These are phyloP conservation scores for Lipomyces spencermartinsiae DNA, from an alignment of 805 yeast species.

Conservation along the genomic window DNA sequence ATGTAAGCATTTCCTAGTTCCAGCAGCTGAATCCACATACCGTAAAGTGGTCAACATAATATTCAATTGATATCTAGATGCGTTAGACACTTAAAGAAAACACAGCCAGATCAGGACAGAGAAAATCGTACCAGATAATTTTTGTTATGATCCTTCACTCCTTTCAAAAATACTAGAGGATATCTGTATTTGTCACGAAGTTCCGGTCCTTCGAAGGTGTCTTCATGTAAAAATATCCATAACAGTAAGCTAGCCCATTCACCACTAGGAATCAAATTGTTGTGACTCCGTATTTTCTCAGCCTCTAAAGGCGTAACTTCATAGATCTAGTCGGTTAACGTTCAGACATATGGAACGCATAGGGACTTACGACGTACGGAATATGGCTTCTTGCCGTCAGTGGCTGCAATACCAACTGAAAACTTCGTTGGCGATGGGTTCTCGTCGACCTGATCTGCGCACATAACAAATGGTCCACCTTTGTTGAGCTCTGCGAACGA, in stretches of 20 bases:
- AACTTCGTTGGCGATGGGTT: constrained; percentile 1
- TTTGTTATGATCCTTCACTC: constrained; percentile 7
- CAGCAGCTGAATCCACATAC: constrained; percentile 1
- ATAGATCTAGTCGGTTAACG: background rate
- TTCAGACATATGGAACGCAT: background rate
- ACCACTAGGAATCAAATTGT: constrained; percentile 7
- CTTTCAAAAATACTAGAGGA: constrained; percentile 18
- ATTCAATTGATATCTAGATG: constrained; percentile 16
- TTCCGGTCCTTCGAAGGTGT: constrained; percentile 10
- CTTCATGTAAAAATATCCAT: constrained; percentile 12
- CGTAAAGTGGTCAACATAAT: constrained; percentile 17
- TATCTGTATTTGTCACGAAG: constrained; percentile 15
- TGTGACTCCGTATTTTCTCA: background rate
- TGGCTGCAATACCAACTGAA: constrained; percentile 13
- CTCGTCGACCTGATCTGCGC: constrained; percentile 10
- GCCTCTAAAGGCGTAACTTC: background rate
- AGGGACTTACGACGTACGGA: constrained; percentile 6
- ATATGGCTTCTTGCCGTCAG: constrained; percentile 24
- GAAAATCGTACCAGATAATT: background rate
- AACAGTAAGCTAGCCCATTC: constrained; percentile 21
- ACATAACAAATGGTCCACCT: constrained; percentile 25
- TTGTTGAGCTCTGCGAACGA: constrained; percentile 22
- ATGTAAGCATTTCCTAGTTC: background rate
- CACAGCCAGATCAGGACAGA: background rate
- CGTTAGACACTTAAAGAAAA: background rate